A percentile compares a stretch with the other conserved stretches of the same genome.
phyloP scores from a whole-genome alignment of 495 filamentous ascomycete genomes.

The Hypoxylon trugodes region DNA sequence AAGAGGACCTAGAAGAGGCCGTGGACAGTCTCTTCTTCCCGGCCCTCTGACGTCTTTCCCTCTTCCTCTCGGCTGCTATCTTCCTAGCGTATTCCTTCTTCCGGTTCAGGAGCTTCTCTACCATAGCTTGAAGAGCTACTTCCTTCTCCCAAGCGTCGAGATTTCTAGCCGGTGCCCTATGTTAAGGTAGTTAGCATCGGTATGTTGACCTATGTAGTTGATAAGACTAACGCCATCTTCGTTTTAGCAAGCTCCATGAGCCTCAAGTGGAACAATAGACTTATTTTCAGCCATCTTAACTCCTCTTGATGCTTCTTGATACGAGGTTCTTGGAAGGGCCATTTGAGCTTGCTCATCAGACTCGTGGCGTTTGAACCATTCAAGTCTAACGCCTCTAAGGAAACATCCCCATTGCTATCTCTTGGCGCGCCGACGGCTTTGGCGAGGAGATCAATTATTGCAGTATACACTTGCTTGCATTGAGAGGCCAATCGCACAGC shows the following conservation, averaged over 20 bases:
- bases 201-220: neutral
- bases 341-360: conserved; percentile 16
- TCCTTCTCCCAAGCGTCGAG: conserved; percentile 12
- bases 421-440: conserved; percentile 19
- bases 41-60: neutral
- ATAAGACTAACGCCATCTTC: conserved; percentile 11
- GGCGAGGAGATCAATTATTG: conserved; percentile 21
- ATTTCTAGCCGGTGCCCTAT: conserved; percentile 6
- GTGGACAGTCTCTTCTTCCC: neutral
- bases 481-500: conserved; percentile 26
- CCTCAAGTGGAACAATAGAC: conserved; percentile 19
- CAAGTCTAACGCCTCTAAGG: conserved; percentile 7
- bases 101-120: conserved; percentile 4
- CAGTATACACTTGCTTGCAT: conserved; percentile 34
- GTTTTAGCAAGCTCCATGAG: conserved; percentile 29
- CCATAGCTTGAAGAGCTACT: conserved; percentile 2
- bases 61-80: neutral
- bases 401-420: conserved; percentile 14
- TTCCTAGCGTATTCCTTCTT: neutral
- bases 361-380: conserved; percentile 3
- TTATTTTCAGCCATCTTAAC: conserved; percentile 29
- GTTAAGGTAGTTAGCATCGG: neutral
- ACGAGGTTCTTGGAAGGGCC: conserved; percentile 25
- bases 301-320: conserved; percentile 27
- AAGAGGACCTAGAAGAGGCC: neutral